Base-by-base conservation (phyloP, 305 asterid species). In the Fraxinus paxiana region DNA sequence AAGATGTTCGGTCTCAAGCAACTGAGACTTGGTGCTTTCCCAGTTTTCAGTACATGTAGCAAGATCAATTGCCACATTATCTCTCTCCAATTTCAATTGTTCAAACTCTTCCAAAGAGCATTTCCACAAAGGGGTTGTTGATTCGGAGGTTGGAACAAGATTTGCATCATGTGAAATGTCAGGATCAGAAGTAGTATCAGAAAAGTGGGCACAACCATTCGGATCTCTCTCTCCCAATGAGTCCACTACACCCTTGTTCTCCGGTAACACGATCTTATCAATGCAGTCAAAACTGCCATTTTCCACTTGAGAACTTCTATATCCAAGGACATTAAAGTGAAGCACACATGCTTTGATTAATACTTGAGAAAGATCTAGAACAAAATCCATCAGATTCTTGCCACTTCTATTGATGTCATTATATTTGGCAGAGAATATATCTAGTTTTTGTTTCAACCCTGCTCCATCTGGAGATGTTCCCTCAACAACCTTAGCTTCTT, bases 51-150 rank as follows among this genome's bases (percentile, higher is more conserved):
- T 79, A 76, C 88, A 88, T 81, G 87, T 84, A 63, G 88, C 90
- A 84, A 96, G 92, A 79, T 94, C 97, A 83, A 59, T 87, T n/a
- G 77, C 86, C 85, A 96, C 84, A 85, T 84, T 89, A 70, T 92
- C 92, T 84, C 89, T 96, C 83, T 96, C 98, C 80, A 83, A 83
- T 78, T 91, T 94, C 91, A 96, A 83, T 72, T 94, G 91, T 85
- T 94, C 95, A 86, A 90, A 92, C 86, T 96, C 97, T 88, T 96
- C 98, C 74, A 88, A 80, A 0, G 97, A 94, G 88, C 96, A 92
- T 85, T 88, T 94, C 95, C 96, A 92, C 38, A 96, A 77, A 71
- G 87, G 80, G 56, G 89, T 80, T 30, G 90, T 82, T 33, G 88
- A 89, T 77, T 94, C 98, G 31, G 97, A 92, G 37, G 88, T 88